Conservation (phyloP, 331 rosid species). For the Acacia concinna region DNA sequence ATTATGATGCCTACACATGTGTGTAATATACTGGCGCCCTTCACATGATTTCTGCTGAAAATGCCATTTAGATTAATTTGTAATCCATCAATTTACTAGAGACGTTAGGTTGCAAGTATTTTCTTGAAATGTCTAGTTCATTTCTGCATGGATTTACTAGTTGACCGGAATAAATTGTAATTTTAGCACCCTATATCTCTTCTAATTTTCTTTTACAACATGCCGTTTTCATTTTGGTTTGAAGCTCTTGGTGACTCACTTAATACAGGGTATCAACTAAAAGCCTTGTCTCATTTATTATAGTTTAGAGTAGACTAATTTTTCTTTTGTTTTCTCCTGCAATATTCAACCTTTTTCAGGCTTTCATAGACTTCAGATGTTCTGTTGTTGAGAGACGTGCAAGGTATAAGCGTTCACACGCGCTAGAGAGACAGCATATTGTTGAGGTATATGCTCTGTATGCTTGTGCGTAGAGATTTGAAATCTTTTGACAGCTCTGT, state of each 20-base stretch:
- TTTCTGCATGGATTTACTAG: too few species aligned
- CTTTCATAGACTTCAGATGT: slow-evolving; percentile 90
- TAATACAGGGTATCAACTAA: background rate
- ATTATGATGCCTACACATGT: background rate
- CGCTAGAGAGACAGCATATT: slow-evolving; percentile 79
- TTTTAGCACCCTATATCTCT: background rate
- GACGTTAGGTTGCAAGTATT: background rate
- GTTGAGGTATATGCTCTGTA: slow-evolving; percentile 60
- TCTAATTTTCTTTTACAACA: background rate
- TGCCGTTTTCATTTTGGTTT: background rate
- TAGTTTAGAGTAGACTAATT: slow-evolving; percentile 1
- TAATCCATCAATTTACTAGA: background rate
- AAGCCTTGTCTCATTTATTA: background rate
- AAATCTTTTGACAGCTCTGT: background rate
- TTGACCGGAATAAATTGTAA: background rate
- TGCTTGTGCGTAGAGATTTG: background rate
- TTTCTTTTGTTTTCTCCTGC: slow-evolving; percentile 2
- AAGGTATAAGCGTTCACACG: slow-evolving; percentile 77
- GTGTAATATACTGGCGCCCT: background rate
- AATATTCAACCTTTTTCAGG: slow-evolving; percentile 47
- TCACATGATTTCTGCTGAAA: background rate
- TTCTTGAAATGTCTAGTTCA: background rate
- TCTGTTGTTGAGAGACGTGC: slow-evolving; percentile 91
- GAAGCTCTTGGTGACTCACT: background rate
- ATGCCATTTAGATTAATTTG: background rate